phyloP scores from a whole-genome alignment of 2,329 filamentous ascomycete genomes.

The Cladosporium sphaerospermum region DNA sequence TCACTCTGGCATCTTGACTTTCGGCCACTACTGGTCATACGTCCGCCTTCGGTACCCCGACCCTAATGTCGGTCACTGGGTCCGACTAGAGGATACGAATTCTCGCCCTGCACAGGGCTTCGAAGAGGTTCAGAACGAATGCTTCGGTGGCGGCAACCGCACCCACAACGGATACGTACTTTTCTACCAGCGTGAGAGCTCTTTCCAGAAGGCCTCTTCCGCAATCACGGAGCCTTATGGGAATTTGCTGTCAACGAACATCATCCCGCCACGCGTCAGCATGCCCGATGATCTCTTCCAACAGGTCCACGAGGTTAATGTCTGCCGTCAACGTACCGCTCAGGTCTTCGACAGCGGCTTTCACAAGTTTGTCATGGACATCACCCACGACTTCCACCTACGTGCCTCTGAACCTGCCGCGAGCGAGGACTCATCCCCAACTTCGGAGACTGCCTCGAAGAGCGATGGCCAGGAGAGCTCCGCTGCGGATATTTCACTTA shows the following conservation, averaged over 20 bases:
- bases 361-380: background rate
- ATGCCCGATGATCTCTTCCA: conserved; percentile 8
- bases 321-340: conserved; percentile 14
- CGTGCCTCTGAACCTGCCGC: background rate
- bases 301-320: conserved; percentile 15
- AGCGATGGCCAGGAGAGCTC: background rate
- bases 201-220: conserved; percentile 43
- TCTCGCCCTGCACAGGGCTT: conserved; percentile 67
- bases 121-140: conserved; percentile 63
- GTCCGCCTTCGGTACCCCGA: conserved; percentile 61
- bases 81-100: conserved; percentile 90
- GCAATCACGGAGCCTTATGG: conserved; percentile 19
- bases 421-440: background rate
- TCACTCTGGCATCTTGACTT: conserved; percentile 86
- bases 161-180: conserved; percentile 84
- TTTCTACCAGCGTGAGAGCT: conserved; percentile 80
- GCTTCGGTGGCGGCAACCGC: conserved; percentile 53
- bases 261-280: conserved; percentile 1
- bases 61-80: conserved; percentile 60
- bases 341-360: conserved; percentile 23
- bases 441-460: background rate
- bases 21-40: conserved; percentile 96
- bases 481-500: background rate
- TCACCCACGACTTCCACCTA: background rate
- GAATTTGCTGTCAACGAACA: background rate